Evolutionary conservation across 345 rosid species (phyloP).

Genomic region (Kandelia obovata): DNA sequence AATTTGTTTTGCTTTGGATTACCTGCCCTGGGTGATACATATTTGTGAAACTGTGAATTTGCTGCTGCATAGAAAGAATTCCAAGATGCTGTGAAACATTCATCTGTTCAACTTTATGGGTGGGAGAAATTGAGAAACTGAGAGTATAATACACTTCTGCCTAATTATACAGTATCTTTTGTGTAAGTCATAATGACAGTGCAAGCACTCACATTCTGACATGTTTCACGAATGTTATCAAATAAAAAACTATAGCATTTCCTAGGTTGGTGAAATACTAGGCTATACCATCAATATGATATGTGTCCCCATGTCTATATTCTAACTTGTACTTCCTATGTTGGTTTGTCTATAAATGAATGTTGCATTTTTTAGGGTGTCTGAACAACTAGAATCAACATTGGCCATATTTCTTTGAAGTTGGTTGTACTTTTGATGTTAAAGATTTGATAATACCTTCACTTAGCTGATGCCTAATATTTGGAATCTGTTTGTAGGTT

Average conservation of each 20-base stretch:
- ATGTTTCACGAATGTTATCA: not conserved
- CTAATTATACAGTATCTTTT: too few species aligned
- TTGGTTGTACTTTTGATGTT: not conserved
- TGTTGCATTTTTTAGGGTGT: not conserved
- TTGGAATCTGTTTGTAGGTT: conserved; percentile 50
- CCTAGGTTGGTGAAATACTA: not conserved
- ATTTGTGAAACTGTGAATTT: not conserved
- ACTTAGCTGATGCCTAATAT: conserved; percentile 17
- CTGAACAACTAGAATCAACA: not conserved
- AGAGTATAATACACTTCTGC: too few species aligned
- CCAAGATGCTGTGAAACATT: not conserved
- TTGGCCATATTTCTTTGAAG: not conserved
- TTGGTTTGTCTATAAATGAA: not conserved
- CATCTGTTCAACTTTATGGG: too few species aligned
- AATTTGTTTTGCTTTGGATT: not conserved
- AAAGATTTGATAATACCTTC: conserved; percentile 10
- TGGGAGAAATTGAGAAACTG: too few species aligned
- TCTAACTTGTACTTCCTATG: not conserved
- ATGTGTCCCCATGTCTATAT: not conserved
- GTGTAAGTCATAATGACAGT: too few species aligned
- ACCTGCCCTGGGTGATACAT: not conserved
- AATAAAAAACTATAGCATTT: not conserved
- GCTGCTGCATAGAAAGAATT: not conserved
- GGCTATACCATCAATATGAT: not conserved
- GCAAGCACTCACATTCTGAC: not conserved